These are phyloP conservation scores for Myriosclerotinia duriaeana DNA, from an alignment of 2,329 filamentous ascomycete genomes.

Conservation along the genomic window DNA sequence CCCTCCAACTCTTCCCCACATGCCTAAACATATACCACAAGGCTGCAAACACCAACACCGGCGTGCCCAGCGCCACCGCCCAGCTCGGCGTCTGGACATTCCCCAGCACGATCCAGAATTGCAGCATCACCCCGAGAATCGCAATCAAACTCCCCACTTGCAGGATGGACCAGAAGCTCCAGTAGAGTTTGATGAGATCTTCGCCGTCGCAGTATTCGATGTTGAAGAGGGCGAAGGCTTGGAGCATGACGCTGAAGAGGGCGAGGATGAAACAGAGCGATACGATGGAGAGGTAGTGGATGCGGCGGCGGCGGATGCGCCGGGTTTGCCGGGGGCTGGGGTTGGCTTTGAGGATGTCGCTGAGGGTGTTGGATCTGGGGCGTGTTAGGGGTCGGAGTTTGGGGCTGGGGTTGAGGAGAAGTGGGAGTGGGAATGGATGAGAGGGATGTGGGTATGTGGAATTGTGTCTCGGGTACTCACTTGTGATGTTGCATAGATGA, in stretches of 20 bases:
- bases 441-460: background rate
- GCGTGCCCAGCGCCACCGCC: constrained; percentile 60
- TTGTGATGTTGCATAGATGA: constrained; percentile 42
- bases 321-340: constrained; percentile 13
- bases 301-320: constrained; percentile 34
- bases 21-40: constrained; percentile 42
- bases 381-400: background rate
- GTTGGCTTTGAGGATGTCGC: constrained; percentile 25
- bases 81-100: constrained; percentile 56
- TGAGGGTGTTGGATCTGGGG: constrained; percentile 31
- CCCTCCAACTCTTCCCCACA: constrained; percentile 19
- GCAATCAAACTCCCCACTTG: constrained; percentile 59
- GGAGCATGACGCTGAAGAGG: constrained; percentile 51
- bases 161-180: constrained; percentile 61
- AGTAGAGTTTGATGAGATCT: constrained; percentile 58
- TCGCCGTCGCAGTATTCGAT: constrained; percentile 59
- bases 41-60: constrained; percentile 55
- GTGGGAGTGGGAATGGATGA: background rate
- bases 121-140: constrained; percentile 56
- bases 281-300: constrained; percentile 45
- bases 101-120: constrained; percentile 51
- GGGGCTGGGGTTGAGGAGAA: background rate
- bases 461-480: constrained; percentile 26
- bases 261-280: constrained; percentile 48
- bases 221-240: constrained; percentile 47